Base-by-base conservation (phyloP, 2,329 filamentous ascomycete genomes). In the Cladobotryum protrusum region DNA sequence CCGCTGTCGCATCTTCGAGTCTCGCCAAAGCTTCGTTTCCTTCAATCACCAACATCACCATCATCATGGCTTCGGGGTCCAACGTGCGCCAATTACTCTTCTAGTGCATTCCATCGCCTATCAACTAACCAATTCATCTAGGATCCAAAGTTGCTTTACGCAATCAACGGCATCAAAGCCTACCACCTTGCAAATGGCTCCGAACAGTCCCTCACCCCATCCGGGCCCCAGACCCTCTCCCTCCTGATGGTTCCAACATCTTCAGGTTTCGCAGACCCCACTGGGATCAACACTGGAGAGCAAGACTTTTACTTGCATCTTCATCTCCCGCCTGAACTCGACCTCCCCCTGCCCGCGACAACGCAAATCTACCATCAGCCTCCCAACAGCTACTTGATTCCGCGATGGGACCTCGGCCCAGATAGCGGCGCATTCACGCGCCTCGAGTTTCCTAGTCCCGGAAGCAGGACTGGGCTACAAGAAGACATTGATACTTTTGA, bases 351-450 rank as follows among this genome's bases (percentile, higher is more conserved):
- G 13, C 93, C 93, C 12, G 92, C 92, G 15, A 97, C 91, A 0
- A 97, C 93, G 0, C 92, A 97, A 67, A 93, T 99, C 66, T 97
- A 96, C 71, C 90, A 96, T 68, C 89, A 97, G 70, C 90, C 91
- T 6, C 92, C 92, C 0, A 83, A 78, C 56, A 95, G 89, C 73
- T 97, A 97, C 64, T 76, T 97, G 43, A 96, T 99, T 54, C 93
- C 93, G 14, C 84, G 92, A 57, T 96, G 92, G 90, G 92, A 97
- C 62, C 73, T 96, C 14, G 91, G 89, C 4, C 88, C 87, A 1
- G 87, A 93, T 50, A 86, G 85, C 56, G 91, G 90, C 52, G 89
- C 90, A 15, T 97, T 97, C 64, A 96, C 92, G 17, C 81, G 90
- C 49, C 89, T 99, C 63, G 87, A 96, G 65, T 97, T 99, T 58